Evolutionary conservation across 306 rosid species (phyloP).

Genomic region (Vicia faba): DNA sequence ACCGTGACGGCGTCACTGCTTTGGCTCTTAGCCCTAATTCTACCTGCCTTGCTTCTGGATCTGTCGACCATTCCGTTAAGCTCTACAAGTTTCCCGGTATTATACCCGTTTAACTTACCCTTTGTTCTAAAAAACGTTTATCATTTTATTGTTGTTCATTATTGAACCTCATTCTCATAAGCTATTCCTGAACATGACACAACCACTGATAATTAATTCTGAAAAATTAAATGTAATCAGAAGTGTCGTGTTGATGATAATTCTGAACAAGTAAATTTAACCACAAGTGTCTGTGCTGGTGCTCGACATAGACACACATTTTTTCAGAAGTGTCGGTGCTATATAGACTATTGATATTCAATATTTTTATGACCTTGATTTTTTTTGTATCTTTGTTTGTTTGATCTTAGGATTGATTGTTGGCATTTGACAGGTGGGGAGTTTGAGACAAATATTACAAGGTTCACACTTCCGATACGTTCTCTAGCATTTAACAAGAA

Average conservation of each 20-base stretch:
- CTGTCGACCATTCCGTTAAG: conserved; percentile 87
- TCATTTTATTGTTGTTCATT: background rate
- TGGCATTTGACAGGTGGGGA: conserved; percentile 77
- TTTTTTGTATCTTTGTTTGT: background rate
- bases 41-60: conserved; percentile 95
- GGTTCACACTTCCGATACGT: conserved; percentile 93
- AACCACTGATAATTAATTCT: too few relatives aligned
- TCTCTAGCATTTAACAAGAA: conserved; percentile 79
- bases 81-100: conserved; percentile 96
- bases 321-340: too few relatives aligned
- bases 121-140: too few relatives aligned
- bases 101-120: background rate
- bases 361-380: too few relatives aligned
- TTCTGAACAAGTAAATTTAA: too few relatives aligned
- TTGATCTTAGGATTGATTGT: conserved; percentile 8
- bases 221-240: too few relatives aligned
- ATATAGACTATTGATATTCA: too few relatives aligned
- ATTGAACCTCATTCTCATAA: too few relatives aligned
- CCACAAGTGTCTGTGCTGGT: too few relatives aligned
- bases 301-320: too few relatives aligned
- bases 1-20: conserved; percentile 91
- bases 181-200: too few relatives aligned
- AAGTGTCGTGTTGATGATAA: too few relatives aligned
- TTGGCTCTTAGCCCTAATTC: conserved; percentile 92
- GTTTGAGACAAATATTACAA: conserved; percentile 88